These are phyloP conservation scores for Fusarium staphyleae DNA, from an alignment of 2,329 filamentous ascomycete species.

Conservation along the genomic window DNA sequence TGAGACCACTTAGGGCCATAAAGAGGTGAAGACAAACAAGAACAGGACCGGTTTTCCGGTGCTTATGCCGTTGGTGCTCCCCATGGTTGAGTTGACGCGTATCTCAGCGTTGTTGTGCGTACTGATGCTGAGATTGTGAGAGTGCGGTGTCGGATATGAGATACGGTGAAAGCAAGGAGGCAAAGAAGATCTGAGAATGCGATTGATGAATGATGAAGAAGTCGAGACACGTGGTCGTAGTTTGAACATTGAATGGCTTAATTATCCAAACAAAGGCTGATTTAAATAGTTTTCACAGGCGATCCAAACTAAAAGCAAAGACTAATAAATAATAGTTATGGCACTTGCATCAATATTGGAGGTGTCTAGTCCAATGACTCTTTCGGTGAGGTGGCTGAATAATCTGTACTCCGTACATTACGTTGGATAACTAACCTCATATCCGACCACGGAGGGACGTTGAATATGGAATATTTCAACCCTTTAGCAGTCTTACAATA, in stretches of 20 bases:
- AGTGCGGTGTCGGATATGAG: slow-evolving; percentile 23
- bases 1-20: neutral
- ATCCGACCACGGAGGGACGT: slow-evolving; percentile 25
- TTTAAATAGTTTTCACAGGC: slow-evolving; percentile 15
- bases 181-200: slow-evolving; percentile 17
- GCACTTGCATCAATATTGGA: slow-evolving; percentile 15
- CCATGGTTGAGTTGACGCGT: slow-evolving; percentile 38
- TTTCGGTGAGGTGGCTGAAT: slow-evolving; percentile 34
- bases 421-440: neutral
- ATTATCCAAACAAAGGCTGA: slow-evolving; percentile 3
- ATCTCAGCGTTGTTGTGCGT: slow-evolving; percentile 10
- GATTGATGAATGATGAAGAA: slow-evolving; percentile 30
- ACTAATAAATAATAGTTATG: slow-evolving; percentile 9
- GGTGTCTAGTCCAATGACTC: slow-evolving; percentile 33
- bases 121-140: slow-evolving; percentile 14
- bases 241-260: slow-evolving; percentile 35
- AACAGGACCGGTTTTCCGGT: slow-evolving; percentile 52
- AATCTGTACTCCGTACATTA: slow-evolving; percentile 16
- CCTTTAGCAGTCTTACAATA: too few species aligned
- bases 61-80: slow-evolving; percentile 45
- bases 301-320: slow-evolving; percentile 19
- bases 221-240: slow-evolving; percentile 34
- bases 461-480: too few species aligned
- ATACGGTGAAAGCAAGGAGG: slow-evolving; percentile 18
- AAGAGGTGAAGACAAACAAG: slow-evolving; percentile 46